Base-by-base conservation (phyloP, 2,329 filamentous ascomycete genomes). In the Beauveria rudraprayagi region DNA sequence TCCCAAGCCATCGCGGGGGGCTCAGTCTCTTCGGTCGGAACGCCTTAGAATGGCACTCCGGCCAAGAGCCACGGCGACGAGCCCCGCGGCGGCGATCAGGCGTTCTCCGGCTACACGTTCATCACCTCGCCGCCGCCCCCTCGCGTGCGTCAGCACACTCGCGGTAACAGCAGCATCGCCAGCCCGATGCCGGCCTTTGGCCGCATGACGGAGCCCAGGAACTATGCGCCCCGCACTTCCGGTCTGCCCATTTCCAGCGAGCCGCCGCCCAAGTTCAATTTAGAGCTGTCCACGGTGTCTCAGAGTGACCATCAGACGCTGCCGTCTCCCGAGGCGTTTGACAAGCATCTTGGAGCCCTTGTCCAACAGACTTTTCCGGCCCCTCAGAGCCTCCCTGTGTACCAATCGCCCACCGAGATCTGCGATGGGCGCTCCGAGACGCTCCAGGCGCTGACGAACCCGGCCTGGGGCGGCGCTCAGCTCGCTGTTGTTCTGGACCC, bases 191-290 rank as follows among this genome's bases (percentile, higher is more conserved):
- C 58, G 5, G 30, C 47, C 3, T 37, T 64, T 22, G 66, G 67
- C 3, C 66, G 65, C 41, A 67, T 72, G 54, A 76, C 75, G 0
- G 77, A 78, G 66, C 76, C 77, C 2, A 73, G 74, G 60, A 76
- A 74, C 66, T 77, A 76, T 62, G 73, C 75, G 1, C 75, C 76
- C 4, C 70, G 73, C 5, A 70, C 70, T 7, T 63, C 68, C 30
- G 69, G 67, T 0, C 65, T 66, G n/a, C 63, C 68, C 7, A 61
- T 65, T 40, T 62, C 64, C 5, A 65, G 63, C 30, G 65, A 69
- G 40, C 71, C 75, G 16, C 75, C 76, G 11, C 77, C 77, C 3
- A 74, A 70, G 24, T 77, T 77, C 60, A 68, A 70, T n/a, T 60
- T 73, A n/a, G 48, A 55, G 10, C 24, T 69, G 19, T 62, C 50